These are phyloP conservation scores for Thermothelomyces thermophilus DNA, from an alignment of 2,329 filamentous ascomycete genomes.

Conservation along the genomic window DNA sequence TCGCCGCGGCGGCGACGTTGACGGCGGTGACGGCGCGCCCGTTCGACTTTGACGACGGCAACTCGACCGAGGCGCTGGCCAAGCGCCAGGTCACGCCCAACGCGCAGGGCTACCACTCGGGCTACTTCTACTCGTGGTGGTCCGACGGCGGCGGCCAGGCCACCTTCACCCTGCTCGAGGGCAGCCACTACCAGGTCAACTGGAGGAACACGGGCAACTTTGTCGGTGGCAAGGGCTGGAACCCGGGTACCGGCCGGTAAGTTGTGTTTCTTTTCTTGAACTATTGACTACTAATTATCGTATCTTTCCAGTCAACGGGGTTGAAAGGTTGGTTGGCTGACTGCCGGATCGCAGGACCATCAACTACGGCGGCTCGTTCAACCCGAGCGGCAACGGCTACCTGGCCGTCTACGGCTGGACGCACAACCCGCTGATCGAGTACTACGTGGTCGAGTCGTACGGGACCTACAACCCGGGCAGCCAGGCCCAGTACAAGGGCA, in stretches of 20 bases:
- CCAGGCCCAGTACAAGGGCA: slow-evolving; percentile 28
- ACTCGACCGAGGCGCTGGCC: slow-evolving; percentile 21
- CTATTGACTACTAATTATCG: neutral
- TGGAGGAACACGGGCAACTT: slow-evolving; percentile 44
- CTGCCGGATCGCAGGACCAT: slow-evolving; percentile 35
- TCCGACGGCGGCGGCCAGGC: slow-evolving; percentile 44
- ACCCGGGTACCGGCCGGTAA: slow-evolving; percentile 32
- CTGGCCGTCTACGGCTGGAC: slow-evolving; percentile 34
- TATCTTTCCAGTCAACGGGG: neutral
- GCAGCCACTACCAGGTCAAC: slow-evolving; percentile 41
- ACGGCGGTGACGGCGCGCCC: slow-evolving; percentile 31
- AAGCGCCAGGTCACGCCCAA: slow-evolving; percentile 34
- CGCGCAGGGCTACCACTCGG: slow-evolving; percentile 45
- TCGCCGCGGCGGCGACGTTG: slow-evolving; percentile 30
- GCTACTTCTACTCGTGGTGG: slow-evolving; percentile 57
- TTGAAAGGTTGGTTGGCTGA: too few species aligned
- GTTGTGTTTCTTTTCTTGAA: neutral
- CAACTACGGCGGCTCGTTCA: slow-evolving; percentile 41
- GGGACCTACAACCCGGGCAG: slow-evolving; percentile 35
- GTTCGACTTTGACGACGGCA: slow-evolving; percentile 29
- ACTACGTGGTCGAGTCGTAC: slow-evolving; percentile 33
- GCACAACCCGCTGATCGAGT: slow-evolving; percentile 26
- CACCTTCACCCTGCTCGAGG: slow-evolving; percentile 47
- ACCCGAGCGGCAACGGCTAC: slow-evolving; percentile 41
- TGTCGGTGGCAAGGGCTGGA: slow-evolving; percentile 46